A percentile compares a stretch with the other conserved stretches of the same genome.
Evolutionary conservation across 305 asterid genomes (phyloP).

Genomic region (Euphrasia arctica): DNA sequence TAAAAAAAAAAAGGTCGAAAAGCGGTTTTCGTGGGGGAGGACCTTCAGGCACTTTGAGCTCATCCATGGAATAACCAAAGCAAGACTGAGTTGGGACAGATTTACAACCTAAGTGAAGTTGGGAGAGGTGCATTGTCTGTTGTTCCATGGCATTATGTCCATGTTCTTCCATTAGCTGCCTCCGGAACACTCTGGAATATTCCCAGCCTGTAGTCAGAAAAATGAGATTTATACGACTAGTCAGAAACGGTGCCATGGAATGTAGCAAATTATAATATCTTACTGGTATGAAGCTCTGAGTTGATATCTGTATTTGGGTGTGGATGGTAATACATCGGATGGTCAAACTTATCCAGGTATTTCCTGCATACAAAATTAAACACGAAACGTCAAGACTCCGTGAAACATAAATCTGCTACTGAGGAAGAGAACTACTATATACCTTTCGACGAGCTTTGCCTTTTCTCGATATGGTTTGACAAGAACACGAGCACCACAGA

Average conservation of each 20-base stretch:
- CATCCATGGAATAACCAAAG: slow-evolving; percentile 43
- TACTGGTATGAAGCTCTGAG: slow-evolving; percentile 56
- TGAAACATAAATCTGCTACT: no score
- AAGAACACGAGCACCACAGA: slow-evolving; percentile 87
- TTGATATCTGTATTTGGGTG: slow-evolving; percentile 35
- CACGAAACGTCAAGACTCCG: neutral
- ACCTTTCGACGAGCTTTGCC: slow-evolving; percentile 72
- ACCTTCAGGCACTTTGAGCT: slow-evolving; percentile 51
- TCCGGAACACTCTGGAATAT: slow-evolving; percentile 40
- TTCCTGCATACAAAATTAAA: slow-evolving; percentile 45
- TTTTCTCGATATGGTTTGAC: slow-evolving; percentile 95
- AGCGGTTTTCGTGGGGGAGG: neutral
- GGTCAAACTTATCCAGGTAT: slow-evolving; percentile 50
- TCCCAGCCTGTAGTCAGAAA: slow-evolving; percentile 45
- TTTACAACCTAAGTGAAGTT: slow-evolving; percentile 45
- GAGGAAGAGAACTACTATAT: neutral
- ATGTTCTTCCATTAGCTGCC: slow-evolving; percentile 52
- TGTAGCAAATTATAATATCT: slow-evolving; percentile 10
- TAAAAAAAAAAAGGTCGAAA: neutral
- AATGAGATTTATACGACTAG: slow-evolving; percentile 7
- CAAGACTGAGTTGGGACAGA: slow-evolving; percentile 33
- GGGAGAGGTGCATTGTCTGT: slow-evolving; percentile 55
- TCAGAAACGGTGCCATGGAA: neutral
- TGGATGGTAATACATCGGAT: slow-evolving; percentile 40
- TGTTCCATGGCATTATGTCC: slow-evolving; percentile 41